Conservation (phyloP, 345 rosid species). For the thale cress (Arabidopsis thaliana) region DNA sequence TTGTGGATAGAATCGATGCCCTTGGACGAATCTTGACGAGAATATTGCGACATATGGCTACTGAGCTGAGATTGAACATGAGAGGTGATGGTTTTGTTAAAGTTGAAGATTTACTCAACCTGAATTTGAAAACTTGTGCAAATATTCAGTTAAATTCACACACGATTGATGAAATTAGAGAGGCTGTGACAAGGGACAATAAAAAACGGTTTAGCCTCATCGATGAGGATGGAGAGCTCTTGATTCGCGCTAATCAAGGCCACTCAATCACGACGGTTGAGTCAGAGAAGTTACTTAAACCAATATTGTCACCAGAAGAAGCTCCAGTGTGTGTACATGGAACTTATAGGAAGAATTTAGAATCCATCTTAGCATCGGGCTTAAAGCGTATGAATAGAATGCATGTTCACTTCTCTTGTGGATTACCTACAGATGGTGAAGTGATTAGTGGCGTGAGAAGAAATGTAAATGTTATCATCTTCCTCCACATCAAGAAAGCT, state of each 20-base stretch:
- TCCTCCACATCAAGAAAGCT: conserved; percentile 76
- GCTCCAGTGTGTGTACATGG: conserved; percentile 92
- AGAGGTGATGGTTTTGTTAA: conserved; percentile 80
- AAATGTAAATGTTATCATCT: conserved; percentile 70
- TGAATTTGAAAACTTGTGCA: conserved; percentile 75
- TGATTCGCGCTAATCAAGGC: conserved; percentile 95
- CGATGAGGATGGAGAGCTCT: conserved; percentile 77
- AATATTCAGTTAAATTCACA: conserved; percentile 69
- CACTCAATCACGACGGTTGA: conserved; percentile 77
- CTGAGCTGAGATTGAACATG: conserved; percentile 73
- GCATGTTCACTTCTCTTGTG: conserved; percentile 88
- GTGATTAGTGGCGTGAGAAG: conserved; percentile 91
- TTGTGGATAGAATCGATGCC: too few species aligned
- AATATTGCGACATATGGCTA: conserved; percentile 79
- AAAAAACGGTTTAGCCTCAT: conserved; percentile 79
- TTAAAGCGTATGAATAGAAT: conserved; percentile 83
- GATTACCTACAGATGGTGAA: conserved; percentile 81
- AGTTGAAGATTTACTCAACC: conserved; percentile 71
- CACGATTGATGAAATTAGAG: conserved; percentile 73
- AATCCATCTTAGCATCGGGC: conserved; percentile 75
- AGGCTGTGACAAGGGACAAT: conserved; percentile 87
- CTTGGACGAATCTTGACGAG: conserved; percentile 46
- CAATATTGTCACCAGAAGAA: conserved; percentile 77
- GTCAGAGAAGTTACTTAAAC: conserved; percentile 73
- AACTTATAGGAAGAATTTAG: conserved; percentile 73